These are phyloP conservation scores for Termitomyces sp. DNA, from an alignment of 768 basidiomycete species.

Conservation along the genomic window DNA sequence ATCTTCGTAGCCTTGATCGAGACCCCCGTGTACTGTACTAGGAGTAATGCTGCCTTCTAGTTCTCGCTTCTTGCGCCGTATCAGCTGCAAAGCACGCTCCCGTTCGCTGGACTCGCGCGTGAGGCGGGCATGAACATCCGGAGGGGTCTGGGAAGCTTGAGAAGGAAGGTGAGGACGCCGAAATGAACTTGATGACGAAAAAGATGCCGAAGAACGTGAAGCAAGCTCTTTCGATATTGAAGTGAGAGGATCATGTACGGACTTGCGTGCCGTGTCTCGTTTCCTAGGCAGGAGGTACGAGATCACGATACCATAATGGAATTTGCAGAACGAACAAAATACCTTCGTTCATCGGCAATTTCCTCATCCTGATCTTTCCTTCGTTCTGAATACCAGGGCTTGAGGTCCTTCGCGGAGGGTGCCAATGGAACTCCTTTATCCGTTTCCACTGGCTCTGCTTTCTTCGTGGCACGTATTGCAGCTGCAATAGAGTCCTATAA, in stretches of 20 bases:
- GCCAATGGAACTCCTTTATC: conserved; percentile 74
- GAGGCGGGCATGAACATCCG: conserved; percentile 52
- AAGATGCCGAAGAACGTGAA: conserved; percentile 23
- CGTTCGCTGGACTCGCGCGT: conserved; percentile 73
- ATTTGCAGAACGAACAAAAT: not conserved
- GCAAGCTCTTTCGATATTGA: conserved; percentile 66
- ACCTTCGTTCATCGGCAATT: conserved; percentile 28
- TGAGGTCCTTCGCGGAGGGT: conserved; percentile 70
- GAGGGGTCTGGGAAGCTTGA: conserved; percentile 21
- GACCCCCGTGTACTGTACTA: conserved; percentile 53
- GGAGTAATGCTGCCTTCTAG: conserved; percentile 63
- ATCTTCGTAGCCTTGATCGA: conserved; percentile 53
- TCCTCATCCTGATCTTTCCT: conserved; percentile 11
- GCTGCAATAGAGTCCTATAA: conserved; percentile 38
- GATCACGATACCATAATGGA: not conserved
- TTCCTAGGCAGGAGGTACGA: conserved; percentile 30
- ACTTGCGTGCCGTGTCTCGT: conserved; percentile 60
- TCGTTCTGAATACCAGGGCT: conserved; percentile 66
- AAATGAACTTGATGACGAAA: conserved; percentile 10
- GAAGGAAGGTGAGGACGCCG: conserved; percentile 14
- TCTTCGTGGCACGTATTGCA: conserved; percentile 44
- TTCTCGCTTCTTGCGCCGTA: conserved; percentile 61
- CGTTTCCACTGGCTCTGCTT: conserved; percentile 39
- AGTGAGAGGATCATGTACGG: conserved; percentile 64
- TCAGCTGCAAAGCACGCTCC: conserved; percentile 67